Base-by-base conservation (phyloP, 805 yeast genomes). In the Vanderwaltozyma yarrowii region DNA sequence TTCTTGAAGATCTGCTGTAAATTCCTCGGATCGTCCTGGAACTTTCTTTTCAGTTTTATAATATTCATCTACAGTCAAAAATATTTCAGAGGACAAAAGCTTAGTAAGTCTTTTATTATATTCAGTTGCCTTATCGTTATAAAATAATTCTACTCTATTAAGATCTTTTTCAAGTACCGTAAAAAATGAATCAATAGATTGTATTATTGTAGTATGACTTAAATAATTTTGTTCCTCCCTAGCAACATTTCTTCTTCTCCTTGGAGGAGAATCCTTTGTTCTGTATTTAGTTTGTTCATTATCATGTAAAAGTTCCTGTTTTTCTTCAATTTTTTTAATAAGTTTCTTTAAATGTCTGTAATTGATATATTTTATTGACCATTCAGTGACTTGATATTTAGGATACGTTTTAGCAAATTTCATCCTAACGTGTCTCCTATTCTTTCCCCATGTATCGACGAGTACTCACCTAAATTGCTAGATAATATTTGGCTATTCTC, bases 351-450 rank as follows among this genome's bases (percentile, higher is more conserved):
- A 68, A 35, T 71, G 75, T 58, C 87, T 89, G 62, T 89, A 89
- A 62, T 85, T 82, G 69, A 89, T 73, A 54, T 89, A 89, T 51
- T 71, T 72, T 41, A 74, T 73, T 35, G 71, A 61, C 97, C 97
- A 89, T 61, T 87, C 95, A 3, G 96, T 96, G 40, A 88, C 86
- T 66, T 87, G 95, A 61, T 89, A 94, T 34, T 82, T 69, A 24
- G 76, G 64, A 47, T 84, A 68, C 52, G 85, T 80, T 59, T 83
- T 84, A 20, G 89, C 94, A 57, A 83, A 84, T 68, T 81, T 81
- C 89, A 81, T 81, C 9, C 6, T 21, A n/a, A n/a, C n/a, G n/a
- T n/a, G n/a, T n/a, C n/a, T n/a, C n/a, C n/a, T n/a, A n/a, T n/a
- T n/a, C n/a, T n/a, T n/a, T n/a, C n/a, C n/a, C n/a, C n/a, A n/a